Base-by-base conservation (phyloP, 176 grass and related monocot genomes). In the Aegilops sharonensis region DNA sequence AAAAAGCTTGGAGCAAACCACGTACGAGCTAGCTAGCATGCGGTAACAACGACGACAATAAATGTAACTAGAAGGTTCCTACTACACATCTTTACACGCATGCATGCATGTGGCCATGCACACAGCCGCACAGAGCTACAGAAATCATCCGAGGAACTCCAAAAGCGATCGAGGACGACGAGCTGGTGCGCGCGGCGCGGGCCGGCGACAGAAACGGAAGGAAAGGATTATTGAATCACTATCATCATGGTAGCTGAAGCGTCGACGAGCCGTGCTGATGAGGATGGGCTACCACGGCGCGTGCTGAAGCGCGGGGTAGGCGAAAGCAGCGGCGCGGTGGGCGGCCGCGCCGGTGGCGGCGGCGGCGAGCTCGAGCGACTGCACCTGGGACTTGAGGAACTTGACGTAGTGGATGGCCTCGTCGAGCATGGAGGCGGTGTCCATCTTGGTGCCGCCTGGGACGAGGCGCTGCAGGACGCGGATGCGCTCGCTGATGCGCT, bases 381-480 rank as follows among this genome's bases (percentile, higher is more conserved):
- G 96, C 76, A 98, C 85, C 84, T 98, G 96, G 18, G 90, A 92
- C 90, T 98, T 98, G 64, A 98, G 86, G 83, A 95, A 98, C 91
- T 98, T 95, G 78, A 98, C 93, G 82, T 98, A 98, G 83, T 95
- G 91, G 87, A 98, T 95, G 65, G 96, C 91, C 90, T 98, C 96
- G 79, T 98, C 96, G 21, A 98, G 89, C 96, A 98, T 98, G 47
- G 96, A 98, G 5, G 96, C 96, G 5, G 96, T 98, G 89, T 98
- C 96, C 96, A 98, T 98, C 91, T 95, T 98, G 63, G 93, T 98
- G 70, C 96, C 96, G 0, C 96, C 96, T 3, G 96, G 96, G 40
- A 98, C 96, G 42, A 98, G 90, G 18, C 85, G 89, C 89, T 98
- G 96, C 84, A 98, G 93, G 40, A 91, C 91, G 71, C 96, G 90